Conservation (phyloP, 1,284 basidiomycete species). For the Rhodofomes roseus region DNA sequence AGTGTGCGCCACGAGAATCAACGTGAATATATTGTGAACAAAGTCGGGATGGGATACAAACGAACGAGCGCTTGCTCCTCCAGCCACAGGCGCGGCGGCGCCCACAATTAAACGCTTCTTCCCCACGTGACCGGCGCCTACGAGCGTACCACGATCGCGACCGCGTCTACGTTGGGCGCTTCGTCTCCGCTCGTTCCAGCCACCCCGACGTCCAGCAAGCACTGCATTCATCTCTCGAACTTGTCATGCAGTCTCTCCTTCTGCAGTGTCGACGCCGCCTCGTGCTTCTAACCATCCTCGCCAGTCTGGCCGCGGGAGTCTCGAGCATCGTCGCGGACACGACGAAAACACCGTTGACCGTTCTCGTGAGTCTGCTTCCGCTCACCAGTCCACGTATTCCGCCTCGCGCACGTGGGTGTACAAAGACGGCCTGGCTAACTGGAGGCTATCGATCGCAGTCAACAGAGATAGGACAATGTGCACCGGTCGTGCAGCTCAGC, state of each 20-base stretch:
- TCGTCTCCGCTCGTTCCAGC: not conserved
- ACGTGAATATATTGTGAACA: not conserved
- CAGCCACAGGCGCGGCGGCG: not conserved
- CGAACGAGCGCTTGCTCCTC: no score
- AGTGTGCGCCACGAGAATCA: not conserved
- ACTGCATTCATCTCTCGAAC: not conserved
- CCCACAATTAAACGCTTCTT: not conserved
- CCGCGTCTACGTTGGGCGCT: not conserved
- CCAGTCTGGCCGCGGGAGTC: conserved; percentile 18
- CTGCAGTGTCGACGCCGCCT: conserved; percentile 19
- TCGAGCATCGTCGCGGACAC: conserved; percentile 15
- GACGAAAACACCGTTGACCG: conserved; percentile 15
- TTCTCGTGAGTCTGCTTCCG: conserved; percentile 21
- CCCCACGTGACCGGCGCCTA: not conserved
- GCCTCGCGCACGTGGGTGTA: not conserved
- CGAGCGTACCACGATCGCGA: not conserved
- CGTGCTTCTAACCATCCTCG: conserved; percentile 22
- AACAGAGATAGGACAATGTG: conserved; percentile 34
- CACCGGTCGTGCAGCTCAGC: conserved; percentile 53
- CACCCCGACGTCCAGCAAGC: not conserved
- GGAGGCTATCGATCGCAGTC: conserved; percentile 23
- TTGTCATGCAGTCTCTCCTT: conserved; percentile 9
- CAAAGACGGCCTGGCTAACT: conserved; percentile 2
- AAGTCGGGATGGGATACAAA: not conserved
- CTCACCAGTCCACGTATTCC: conserved; percentile 1